These are phyloP conservation scores for Hyaloscypha variabilis DNA, from an alignment of 495 filamentous ascomycete species.

Conservation along the genomic window DNA sequence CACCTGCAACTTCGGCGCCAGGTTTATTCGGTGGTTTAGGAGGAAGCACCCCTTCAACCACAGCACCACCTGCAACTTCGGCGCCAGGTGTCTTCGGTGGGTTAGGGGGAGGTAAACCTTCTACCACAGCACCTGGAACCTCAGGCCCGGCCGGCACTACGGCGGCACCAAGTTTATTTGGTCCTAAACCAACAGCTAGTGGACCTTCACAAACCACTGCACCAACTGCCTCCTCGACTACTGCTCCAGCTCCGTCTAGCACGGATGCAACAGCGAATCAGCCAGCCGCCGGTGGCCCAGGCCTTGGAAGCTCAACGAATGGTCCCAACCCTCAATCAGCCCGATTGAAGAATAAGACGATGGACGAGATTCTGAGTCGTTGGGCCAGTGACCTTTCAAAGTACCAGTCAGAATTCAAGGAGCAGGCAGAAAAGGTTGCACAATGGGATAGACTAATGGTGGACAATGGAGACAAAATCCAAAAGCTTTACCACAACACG, in stretches of 20 bases:
- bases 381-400: constrained; percentile 95
- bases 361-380: constrained; percentile 98
- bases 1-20: too few species aligned
- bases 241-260: constrained; percentile 21
- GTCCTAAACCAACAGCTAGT: constrained; percentile 9
- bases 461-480: constrained; percentile 89
- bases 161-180: constrained; percentile 33
- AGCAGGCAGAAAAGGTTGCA: constrained; percentile 83
- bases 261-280: background rate
- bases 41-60: constrained; percentile 2
- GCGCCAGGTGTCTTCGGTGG: constrained; percentile 21
- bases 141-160: constrained; percentile 16
- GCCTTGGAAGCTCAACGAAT: constrained; percentile 59
- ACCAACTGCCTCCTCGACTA: constrained; percentile 23
- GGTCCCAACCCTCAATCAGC: constrained; percentile 82
- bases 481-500: constrained; percentile 82
- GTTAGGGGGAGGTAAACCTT: background rate
- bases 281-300: constrained; percentile 8
- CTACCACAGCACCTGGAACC: constrained; percentile 6
- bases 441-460: constrained; percentile 91
- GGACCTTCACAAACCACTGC: constrained; percentile 21
- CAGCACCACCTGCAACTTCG: constrained; percentile 13
- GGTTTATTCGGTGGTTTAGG: constrained; percentile 22
- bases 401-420: constrained; percentile 93
- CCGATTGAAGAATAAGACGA: constrained; percentile 94